Base-by-base conservation (phyloP, 2,329 filamentous ascomycete genomes). In the Akanthomyces dipterigenus region DNA sequence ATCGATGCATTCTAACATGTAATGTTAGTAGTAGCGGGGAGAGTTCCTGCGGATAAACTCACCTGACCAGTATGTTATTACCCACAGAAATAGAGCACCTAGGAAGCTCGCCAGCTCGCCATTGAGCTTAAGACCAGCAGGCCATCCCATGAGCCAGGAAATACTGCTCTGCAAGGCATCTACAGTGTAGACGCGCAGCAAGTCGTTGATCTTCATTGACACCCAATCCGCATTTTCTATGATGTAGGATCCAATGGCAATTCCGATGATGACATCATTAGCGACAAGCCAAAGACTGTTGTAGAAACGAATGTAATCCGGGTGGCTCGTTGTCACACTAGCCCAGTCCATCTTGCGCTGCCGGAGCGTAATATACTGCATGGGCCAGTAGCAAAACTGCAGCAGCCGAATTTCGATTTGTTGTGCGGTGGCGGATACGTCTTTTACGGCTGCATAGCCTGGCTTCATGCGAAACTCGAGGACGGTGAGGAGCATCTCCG, bases 331-430 rank as follows among this genome's bases (percentile, higher is more conserved):
- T 0, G 93, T 97, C 60, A 98, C 89, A 72, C 93, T 98, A 62
- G 92, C 90, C 93, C 95, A 98, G 68, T 96, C 91, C 64, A 88
- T 87, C 71, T 96, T 96, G 43, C 93, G 83, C 70, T 90, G 87
- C n/a, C 93, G 88, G 51, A 99, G 76, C 18, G 92, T 98, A 48
- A 93, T 82, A 71, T 98, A 97, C 73, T 99, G 93, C 75, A 96
- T 91, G 2, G 95, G 96, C 93, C 93, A 98, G 73, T 99, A 99
- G 75, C 93, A 98, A 71, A 98, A 98, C 72, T 99, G 95, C 71
- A 98, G 92, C 24, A 99, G 82, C 5, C 95, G 89, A 65, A 99
- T 97, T 75, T 99, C 95, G 40, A 99, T 88, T 74, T 99, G 95
- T 72, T 99, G 95, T 26, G 95, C 95, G 0, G 93, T 98, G 16